A percentile compares a stretch with the other conserved stretches of the same genome.
Evolutionary conservation across 2,329 filamentous ascomycete genomes (phyloP).

Genomic region (Colletotrichum aenigma): DNA sequence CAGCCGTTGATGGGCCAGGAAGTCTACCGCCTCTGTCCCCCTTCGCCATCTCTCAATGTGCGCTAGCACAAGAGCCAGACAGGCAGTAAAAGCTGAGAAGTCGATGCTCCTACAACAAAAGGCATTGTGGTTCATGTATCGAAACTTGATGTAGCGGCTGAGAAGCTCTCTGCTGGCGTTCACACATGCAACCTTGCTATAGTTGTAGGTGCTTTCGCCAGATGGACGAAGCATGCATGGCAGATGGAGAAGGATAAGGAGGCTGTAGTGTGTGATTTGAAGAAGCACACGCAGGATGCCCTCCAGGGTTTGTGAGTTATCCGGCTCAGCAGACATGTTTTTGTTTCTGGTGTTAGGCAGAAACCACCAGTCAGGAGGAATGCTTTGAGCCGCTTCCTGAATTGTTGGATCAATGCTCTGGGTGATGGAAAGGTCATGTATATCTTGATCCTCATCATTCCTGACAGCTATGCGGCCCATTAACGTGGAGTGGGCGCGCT

Average conservation of each 20-base stretch:
- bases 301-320: conserved; percentile 21
- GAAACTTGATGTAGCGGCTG: conserved; percentile 34
- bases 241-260: conserved; percentile 36
- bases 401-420: conserved; percentile 30
- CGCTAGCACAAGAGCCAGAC: conserved; percentile 38
- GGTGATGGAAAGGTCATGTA: conserved; percentile 23
- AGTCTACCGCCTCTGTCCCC: conserved; percentile 21
- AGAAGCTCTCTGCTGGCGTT: conserved; percentile 40
- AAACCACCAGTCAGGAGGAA: conserved; percentile 32
- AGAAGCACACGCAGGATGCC: conserved; percentile 25
- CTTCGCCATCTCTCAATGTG: conserved; percentile 29
- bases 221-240: conserved; percentile 31
- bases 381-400: conserved; percentile 23
- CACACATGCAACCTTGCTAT: conserved; percentile 36
- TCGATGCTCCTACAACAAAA: conserved; percentile 35
- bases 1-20: conserved; percentile 40
- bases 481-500: neutral
- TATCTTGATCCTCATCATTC: conserved; percentile 25
- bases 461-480: conserved; percentile 32
- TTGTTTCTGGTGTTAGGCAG: neutral
- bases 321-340: neutral
- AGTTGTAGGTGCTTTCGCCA: conserved; percentile 23
- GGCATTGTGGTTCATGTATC: conserved; percentile 29
- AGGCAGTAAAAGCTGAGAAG: conserved; percentile 40
- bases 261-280: conserved; percentile 35